These are phyloP conservation scores for Grammothele lineata DNA, from an alignment of 768 basidiomycete genomes.

Conservation along the genomic window DNA sequence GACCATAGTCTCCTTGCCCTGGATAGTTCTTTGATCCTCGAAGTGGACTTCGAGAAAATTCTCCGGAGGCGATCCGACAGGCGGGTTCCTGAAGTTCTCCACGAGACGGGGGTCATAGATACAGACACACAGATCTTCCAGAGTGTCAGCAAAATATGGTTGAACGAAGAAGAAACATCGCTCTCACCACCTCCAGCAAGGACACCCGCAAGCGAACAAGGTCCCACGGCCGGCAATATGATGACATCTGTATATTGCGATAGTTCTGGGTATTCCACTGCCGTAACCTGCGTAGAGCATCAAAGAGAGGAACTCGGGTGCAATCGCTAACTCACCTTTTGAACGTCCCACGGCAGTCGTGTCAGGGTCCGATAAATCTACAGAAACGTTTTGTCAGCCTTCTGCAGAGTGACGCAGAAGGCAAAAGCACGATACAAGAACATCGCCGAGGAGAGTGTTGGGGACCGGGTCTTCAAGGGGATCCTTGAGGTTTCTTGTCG, in stretches of 20 bases:
- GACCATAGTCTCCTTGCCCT: constrained; percentile 43
- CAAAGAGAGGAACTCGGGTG: too few species aligned
- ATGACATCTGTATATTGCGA: constrained; percentile 53
- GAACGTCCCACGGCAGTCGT: constrained; percentile 68
- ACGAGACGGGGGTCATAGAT: constrained; percentile 39
- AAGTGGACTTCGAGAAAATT: constrained; percentile 45
- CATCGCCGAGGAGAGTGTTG: constrained; percentile 50
- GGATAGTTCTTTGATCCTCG: constrained; percentile 39
- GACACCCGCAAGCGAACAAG: constrained; percentile 56
- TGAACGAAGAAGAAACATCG: background rate
- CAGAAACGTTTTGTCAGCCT: too few species aligned
- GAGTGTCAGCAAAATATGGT: constrained; percentile 43
- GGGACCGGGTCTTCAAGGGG: constrained; percentile 32
- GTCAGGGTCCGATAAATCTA: constrained; percentile 59
- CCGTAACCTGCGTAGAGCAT: constrained; percentile 54
- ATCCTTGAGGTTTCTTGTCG: constrained; percentile 31
- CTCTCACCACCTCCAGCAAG: constrained; percentile 70
- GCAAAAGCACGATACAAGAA: constrained; percentile 64
- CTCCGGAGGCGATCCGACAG: constrained; percentile 38
- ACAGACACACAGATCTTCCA: constrained; percentile 30
- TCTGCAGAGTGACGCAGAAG: too few species aligned
- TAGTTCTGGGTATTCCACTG: constrained; percentile 48
- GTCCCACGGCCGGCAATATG: constrained; percentile 49
- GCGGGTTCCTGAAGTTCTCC: constrained; percentile 42
- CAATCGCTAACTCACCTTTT: constrained; percentile 56